Base-by-base conservation (phyloP, 768 basidiomycete species). In the Mrakia blollopis region DNA sequence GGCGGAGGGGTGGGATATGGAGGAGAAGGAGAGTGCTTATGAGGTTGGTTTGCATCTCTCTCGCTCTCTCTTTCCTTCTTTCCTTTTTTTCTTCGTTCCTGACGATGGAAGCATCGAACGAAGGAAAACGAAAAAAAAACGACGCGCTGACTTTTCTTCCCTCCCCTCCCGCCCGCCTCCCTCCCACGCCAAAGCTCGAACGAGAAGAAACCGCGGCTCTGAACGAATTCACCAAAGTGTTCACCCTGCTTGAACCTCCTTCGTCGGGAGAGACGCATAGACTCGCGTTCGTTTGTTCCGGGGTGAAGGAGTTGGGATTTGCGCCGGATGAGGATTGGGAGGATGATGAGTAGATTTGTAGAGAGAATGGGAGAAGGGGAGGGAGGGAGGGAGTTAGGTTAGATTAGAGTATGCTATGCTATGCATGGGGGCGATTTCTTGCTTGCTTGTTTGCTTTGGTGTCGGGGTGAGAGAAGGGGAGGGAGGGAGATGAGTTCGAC, bases 1-100 rank as follows among this genome's bases (percentile, higher is more conserved):
- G 91, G 91, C 90, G 89, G 79, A 81, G 92, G 79, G 91, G 92
- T 81, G 92, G 92, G 81, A 91, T 92, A 89, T 87, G 84, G 63
- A 90, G 88, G 86, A 85, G 47, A 63, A 61, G n/a, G 77, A 78
- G 77, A 65, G 35, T 13, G 72, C 77, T 35, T 69, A 60, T 37
- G 71, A 72, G 76, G 76, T 77, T 0, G n/a, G 75, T 68, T 11
- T 14, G 14, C 44, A 44, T 44, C 44, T 41, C 39, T 5, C 39
- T 41, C 39, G 44, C 44, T 11, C 11, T 44, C 44, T 44, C 10
- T 11, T 44, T 44, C 44, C 11, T 11, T 6, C 39, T 5, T 11
- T 14, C 14, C 44, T 9, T 50, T 14, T 11, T 6, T 11, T 5
- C 39, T 14, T 44, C 44, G 44, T 50, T 14, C 47, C 21, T 18